phyloP scores from a whole-genome alignment of 768 basidiomycete species.

The Coprinellus micaceus region DNA sequence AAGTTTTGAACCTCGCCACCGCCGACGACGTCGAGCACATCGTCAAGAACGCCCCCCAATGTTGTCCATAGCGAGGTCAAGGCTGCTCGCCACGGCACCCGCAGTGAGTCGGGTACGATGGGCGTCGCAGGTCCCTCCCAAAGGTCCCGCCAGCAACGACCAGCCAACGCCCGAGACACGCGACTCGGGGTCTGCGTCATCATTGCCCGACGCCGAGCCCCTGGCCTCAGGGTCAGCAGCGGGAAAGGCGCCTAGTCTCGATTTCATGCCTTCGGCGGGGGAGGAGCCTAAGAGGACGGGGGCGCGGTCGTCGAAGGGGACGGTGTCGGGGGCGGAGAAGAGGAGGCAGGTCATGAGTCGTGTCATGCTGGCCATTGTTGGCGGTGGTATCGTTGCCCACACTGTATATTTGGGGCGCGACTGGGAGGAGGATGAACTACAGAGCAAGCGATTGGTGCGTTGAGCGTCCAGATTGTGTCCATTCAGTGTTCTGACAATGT shows the following conservation, averaged over 20 bases:
- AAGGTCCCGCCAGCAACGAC: slow-evolving; percentile 11
- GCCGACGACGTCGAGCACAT: neutral
- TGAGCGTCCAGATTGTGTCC: neutral
- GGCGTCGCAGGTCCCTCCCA: slow-evolving; percentile 28
- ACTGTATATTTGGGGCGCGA: slow-evolving; percentile 70
- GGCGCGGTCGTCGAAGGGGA: slow-evolving; percentile 73
- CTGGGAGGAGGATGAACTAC: slow-evolving; percentile 73
- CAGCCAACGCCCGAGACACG: slow-evolving; percentile 18
- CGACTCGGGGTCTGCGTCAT: slow-evolving; percentile 13
- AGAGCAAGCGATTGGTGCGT: slow-evolving; percentile 58
- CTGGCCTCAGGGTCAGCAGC: slow-evolving; percentile 10
- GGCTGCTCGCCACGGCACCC: slow-evolving; percentile 27
- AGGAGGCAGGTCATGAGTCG: slow-evolving; percentile 56
- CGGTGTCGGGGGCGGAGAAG: slow-evolving; percentile 75
- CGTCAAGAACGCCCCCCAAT: slow-evolving; percentile 12
- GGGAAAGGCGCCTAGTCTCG: slow-evolving; percentile 56
- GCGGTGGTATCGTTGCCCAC: slow-evolving; percentile 53
- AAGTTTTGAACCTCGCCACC: neutral
- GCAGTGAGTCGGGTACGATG: slow-evolving; percentile 31
- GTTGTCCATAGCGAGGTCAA: slow-evolving; percentile 32
- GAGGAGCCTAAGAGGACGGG: slow-evolving; percentile 56
- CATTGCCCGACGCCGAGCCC: slow-evolving; percentile 13
- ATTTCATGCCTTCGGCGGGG: slow-evolving; percentile 55
- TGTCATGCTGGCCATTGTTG: slow-evolving; percentile 49
- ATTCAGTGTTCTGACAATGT: neutral